Evolutionary conservation across 306 rosid genomes (phyloP).

Genomic region (Amphicarpaea edgeworthii): DNA sequence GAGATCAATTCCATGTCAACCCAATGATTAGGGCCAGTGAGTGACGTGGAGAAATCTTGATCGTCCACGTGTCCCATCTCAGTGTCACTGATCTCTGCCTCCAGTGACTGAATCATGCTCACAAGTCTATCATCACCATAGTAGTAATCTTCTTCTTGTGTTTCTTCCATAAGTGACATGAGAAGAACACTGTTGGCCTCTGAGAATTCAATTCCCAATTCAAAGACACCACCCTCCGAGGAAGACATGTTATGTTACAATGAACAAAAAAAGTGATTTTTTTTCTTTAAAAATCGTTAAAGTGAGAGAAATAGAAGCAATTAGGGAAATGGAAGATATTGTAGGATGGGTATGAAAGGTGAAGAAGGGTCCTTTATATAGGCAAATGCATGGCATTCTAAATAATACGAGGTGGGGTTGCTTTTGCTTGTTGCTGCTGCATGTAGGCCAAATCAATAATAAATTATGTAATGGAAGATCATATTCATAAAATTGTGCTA

Average conservation of each 20-base stretch:
- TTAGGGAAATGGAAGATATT: no score
- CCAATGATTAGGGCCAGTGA: conserved; percentile 41
- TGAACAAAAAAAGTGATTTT: no score
- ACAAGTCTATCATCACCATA: conserved; percentile 57
- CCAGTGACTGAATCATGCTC: conserved; percentile 61
- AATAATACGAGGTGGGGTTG: background rate
- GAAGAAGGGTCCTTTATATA: conserved; percentile 41
- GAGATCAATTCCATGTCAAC: conserved; percentile 48
- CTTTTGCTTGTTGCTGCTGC: background rate
- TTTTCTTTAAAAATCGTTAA: background rate
- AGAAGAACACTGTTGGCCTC: conserved; percentile 52
- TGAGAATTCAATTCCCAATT: conserved; percentile 38
- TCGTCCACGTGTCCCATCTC: conserved; percentile 35
- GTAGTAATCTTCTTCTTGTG: conserved; percentile 51
- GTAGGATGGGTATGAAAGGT: conserved; percentile 29
- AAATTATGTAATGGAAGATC: conserved; percentile 16
- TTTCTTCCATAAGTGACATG: conserved; percentile 58
- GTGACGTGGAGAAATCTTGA: conserved; percentile 49
- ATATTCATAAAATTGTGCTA: background rate
- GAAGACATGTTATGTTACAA: conserved; percentile 44
- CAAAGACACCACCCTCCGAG: conserved; percentile 42
- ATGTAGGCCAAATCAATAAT: conserved; percentile 16
- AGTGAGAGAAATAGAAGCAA: conserved; percentile 23
- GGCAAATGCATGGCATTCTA: background rate
- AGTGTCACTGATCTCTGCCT: conserved; percentile 55